phyloP scores from a whole-genome alignment of 1,284 basidiomycete genomes.

The Cutaneotrichosporon arboriforme region DNA sequence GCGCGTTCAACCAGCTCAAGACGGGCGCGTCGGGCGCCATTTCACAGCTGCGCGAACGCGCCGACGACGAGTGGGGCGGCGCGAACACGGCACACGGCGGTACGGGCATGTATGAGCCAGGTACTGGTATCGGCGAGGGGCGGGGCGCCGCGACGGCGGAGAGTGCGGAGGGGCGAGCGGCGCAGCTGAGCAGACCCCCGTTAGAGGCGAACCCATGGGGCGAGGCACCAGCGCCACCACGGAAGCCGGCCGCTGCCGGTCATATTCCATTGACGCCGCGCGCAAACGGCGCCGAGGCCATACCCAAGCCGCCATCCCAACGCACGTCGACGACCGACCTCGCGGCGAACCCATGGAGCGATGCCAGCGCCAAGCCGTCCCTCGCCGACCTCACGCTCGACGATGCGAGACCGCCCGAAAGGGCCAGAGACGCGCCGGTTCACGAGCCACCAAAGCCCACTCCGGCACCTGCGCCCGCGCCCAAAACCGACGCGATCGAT shows the following conservation, averaged over 20 bases:
- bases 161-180: not conserved
- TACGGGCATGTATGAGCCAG: constrained; percentile 3
- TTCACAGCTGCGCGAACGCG: constrained; percentile 30
- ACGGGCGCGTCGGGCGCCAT: constrained; percentile 39
- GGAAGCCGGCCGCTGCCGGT: not conserved
- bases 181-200: not conserved
- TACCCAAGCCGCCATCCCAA: not conserved
- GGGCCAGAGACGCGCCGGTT: no score
- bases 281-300: no score
- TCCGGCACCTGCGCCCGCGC: no score
- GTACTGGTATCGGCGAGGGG: constrained; percentile 25
- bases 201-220: constrained; percentile 23
- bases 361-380: not conserved
- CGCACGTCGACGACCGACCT: not conserved
- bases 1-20: constrained; percentile 37
- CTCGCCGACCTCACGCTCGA: constrained; percentile 15
- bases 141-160: not conserved
- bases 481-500: not conserved
- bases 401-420: not conserved
- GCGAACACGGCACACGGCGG: not conserved
- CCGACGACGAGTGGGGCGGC: constrained; percentile 20
- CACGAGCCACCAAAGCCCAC: no score
- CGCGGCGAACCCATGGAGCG: constrained; percentile 22
- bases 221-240: not conserved
- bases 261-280: no score